phyloP scores from a whole-genome alignment of 2,329 filamentous ascomycete genomes.

The Sclerotinia borealis region DNA sequence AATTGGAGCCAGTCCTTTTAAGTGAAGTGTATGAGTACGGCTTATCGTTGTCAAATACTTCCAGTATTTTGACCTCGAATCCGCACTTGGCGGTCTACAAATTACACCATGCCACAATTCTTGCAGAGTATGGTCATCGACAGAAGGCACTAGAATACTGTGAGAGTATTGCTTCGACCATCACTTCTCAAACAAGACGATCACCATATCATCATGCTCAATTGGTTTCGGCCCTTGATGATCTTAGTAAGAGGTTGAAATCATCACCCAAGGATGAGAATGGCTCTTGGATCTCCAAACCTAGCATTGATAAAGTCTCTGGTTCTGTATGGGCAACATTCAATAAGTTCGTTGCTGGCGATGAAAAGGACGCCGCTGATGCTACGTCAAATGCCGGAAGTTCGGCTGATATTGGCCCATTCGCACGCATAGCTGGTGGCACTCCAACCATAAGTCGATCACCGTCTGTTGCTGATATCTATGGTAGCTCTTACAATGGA shows the following conservation, averaged over 20 bases:
- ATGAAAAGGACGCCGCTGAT: constrained; percentile 65
- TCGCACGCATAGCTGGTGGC: constrained; percentile 72
- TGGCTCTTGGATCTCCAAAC: constrained; percentile 87
- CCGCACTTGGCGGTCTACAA: constrained; percentile 91
- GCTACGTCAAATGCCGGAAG: constrained; percentile 50
- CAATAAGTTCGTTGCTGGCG: constrained; percentile 92
- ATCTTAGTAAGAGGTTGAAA: constrained; percentile 75
- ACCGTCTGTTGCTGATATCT: constrained; percentile 71
- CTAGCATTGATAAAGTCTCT: constrained; percentile 92
- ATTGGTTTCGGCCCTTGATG: constrained; percentile 72
- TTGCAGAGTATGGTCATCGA: constrained; percentile 78
- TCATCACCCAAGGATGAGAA: constrained; percentile 78
- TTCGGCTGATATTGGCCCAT: constrained; percentile 64
- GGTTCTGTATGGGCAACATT: constrained; percentile 87
- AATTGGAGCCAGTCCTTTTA: constrained; percentile 83
- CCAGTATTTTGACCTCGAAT: constrained; percentile 49
- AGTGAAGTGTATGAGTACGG: constrained; percentile 95
- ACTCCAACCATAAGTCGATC: constrained; percentile 70
- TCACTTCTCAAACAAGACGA: constrained; percentile 73
- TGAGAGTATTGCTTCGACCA: constrained; percentile 69
- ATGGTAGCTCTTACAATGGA: constrained; percentile 32
- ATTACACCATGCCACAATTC: constrained; percentile 73
- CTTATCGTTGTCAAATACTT: constrained; percentile 60
- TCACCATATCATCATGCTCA: constrained; percentile 80
- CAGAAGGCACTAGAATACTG: constrained; percentile 88